Evolutionary conservation across 805 yeast genomes (phyloP), one percentile per base, ranked within the genome.

Genomic region (Wickerhamiella shivajii): DNA sequence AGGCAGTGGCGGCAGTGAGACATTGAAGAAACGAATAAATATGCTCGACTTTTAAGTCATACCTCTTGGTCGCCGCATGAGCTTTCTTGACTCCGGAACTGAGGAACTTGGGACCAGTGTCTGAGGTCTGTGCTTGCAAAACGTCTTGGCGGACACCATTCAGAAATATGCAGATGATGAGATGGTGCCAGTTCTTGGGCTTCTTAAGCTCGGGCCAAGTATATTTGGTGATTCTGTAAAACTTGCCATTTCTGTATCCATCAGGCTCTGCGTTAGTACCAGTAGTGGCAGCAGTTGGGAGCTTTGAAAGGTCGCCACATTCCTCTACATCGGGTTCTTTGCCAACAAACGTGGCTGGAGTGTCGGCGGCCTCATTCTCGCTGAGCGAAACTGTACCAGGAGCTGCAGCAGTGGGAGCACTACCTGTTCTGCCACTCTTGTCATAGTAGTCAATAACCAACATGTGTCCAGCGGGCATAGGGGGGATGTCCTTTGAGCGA

Each of bases 1-100:
- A 76, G 76, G 76, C 75, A 32, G 83, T 76, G 44, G 73, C 67
- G 11, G 87, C 85, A 26, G 85, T 76, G 41, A 76, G 55, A 33
- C 71, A 74, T 56, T 77, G 87, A 35, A 75, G 58, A 41, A 75
- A 59, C 3, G 85, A 69, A 52, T 68, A 77, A 42, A 77, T 54
- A 52, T 65, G 73, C 56, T 77, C 87, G 38, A 73, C 59, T 53
- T 72, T 71, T 66, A 70, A 72, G 51, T 75, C 79, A 55, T 77
- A 77, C 46, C 64, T 70, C 53, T 71, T 73, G 39, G 83, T 71
- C 38, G 60, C 59, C 21, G 59, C 43, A 52, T 74, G 79, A 65
- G 74, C 60, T 17, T 46, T 53, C 30, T 57, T 53, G 31, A 75
- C 55, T 41, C 63, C 61, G 37, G 65, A 66, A 19, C 69, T 52